Evolutionary conservation across 805 yeast species (phyloP).

Genomic region (Candida pseudoglaebosa): DNA sequence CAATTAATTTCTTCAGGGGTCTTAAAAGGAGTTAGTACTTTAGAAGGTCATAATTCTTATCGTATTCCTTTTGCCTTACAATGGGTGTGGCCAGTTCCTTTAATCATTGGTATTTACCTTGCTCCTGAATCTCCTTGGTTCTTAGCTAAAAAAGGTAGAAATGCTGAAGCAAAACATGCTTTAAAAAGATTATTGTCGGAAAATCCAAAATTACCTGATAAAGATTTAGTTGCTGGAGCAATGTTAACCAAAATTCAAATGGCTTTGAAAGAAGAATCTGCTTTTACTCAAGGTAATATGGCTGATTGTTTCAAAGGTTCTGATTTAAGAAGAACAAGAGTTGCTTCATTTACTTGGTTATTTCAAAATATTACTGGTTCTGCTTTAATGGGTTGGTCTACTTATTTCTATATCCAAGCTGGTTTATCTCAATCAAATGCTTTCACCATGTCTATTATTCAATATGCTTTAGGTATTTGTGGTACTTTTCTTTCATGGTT

Average conservation of each 20-base stretch:
- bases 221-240: slow-evolving; percentile 30
- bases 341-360: slow-evolving; percentile 42
- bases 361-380: slow-evolving; percentile 47
- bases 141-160: slow-evolving; percentile 40
- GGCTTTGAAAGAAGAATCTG: slow-evolving; percentile 39
- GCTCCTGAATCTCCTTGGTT: slow-evolving; percentile 63
- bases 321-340: slow-evolving; percentile 49
- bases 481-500: slow-evolving; percentile 47
- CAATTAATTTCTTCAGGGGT: slow-evolving; percentile 55
- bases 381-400: slow-evolving; percentile 44
- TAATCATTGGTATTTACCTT: slow-evolving; percentile 36
- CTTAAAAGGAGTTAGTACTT: slow-evolving; percentile 29
- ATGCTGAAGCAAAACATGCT: slow-evolving; percentile 41
- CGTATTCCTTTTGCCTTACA: slow-evolving; percentile 55
- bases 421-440: slow-evolving; percentile 41
- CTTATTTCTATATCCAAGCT: slow-evolving; percentile 50
- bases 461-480: slow-evolving; percentile 40
- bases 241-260: slow-evolving; percentile 44
- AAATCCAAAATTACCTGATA: slow-evolving; percentile 28
- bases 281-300: slow-evolving; percentile 21
- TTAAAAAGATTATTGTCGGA: slow-evolving; percentile 33
- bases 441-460: slow-evolving; percentile 45
- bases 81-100: slow-evolving; percentile 57
- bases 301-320: slow-evolving; percentile 47
- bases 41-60: slow-evolving; percentile 37